These are phyloP conservation scores for Tulasnella sp. DNA, from an alignment of 768 basidiomycete genomes.

Conservation along the genomic window DNA sequence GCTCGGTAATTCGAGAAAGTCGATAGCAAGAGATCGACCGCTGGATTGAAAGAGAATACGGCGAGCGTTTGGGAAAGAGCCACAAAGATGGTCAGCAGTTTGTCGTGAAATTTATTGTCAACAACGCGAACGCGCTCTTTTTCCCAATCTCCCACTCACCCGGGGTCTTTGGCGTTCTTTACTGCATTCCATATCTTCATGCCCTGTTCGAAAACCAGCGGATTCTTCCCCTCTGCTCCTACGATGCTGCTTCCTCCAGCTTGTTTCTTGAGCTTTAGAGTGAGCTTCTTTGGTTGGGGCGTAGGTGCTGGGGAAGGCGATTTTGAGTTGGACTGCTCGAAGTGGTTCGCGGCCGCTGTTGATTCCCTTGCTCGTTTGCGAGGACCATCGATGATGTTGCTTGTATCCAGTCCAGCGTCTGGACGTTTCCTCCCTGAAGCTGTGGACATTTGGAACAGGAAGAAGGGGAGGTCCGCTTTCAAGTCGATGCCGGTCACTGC, in stretches of 20 bases:
- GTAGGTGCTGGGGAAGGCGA: constrained; percentile 18
- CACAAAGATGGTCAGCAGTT: not conserved
- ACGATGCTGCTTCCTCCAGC: not conserved
- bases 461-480: not conserved
- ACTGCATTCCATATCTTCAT: constrained; percentile 69
- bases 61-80: not conserved
- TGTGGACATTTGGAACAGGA: constrained; percentile 14
- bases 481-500: not conserved
- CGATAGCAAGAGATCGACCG: constrained; percentile 23
- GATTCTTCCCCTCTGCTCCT: not conserved
- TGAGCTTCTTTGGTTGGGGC: constrained; percentile 14
- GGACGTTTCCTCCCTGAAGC: constrained; percentile 7
- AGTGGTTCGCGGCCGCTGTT: not conserved
- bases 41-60: constrained; percentile 16
- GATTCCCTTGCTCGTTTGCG: constrained; percentile 20
- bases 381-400: constrained; percentile 18
- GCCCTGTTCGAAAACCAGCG: constrained; percentile 8
- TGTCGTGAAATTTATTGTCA: not conserved
- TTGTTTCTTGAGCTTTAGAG: constrained; percentile 18
- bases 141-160: constrained; percentile 52
- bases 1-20: constrained; percentile 32
- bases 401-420: constrained; percentile 12
- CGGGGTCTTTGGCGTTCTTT: constrained; percentile 80
- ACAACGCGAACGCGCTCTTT: constrained; percentile 19
- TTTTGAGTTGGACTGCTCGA: constrained; percentile 18